Base-by-base conservation (phyloP, 2,329 filamentous ascomycete species). In the Cucurbitaria berberidis region DNA sequence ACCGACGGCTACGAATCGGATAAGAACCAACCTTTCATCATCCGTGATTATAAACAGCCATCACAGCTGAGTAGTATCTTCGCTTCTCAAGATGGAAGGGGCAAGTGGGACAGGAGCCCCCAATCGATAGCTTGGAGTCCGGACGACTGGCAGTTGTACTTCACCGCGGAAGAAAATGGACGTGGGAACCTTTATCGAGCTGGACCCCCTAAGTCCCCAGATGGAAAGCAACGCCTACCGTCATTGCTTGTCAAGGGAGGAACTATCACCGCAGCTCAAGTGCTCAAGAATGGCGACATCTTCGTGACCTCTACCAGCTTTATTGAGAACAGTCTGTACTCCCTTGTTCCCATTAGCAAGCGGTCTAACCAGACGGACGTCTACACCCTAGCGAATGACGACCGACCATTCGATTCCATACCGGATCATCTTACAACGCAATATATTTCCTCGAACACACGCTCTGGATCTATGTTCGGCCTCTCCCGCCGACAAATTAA, bases 1-100 rank as follows among this genome's bases (percentile, higher is more conserved):
- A 83, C 83, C 50, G 81, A 85, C 45, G 86, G 88, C 53, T 96
- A 96, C 70, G 92, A 97, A 74, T 85, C 88, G 15, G 91, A 96
- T 77, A 89, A 89, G 72, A 83, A 88, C 39, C 83, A 86, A 39
- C 77, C 91, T 3, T 76, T 92, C 57, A 76, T 91, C 2, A 73
- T 90, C 6, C 82, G 84, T 1, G 82, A 90, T 62, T 77, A 90
- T 43, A 73, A 72, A 13, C 81, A 86, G 54, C 75, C 86, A 9
- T 78, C 77, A 53, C 82, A 83, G 53, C 36, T 53, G 7, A 79
- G 85, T 57, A 85, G 88, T 63, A 86, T 88, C 55, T 88, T 84
- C 64, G 76, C 82, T 53, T 84, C 84, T 0, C 73, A 81, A 3
- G 85, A 89, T 61, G 85, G 83, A n/a, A 80, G 84, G 55, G 88